phyloP scores from a whole-genome alignment of 129 eudicot genomes.

The Ambrosia trifida region DNA sequence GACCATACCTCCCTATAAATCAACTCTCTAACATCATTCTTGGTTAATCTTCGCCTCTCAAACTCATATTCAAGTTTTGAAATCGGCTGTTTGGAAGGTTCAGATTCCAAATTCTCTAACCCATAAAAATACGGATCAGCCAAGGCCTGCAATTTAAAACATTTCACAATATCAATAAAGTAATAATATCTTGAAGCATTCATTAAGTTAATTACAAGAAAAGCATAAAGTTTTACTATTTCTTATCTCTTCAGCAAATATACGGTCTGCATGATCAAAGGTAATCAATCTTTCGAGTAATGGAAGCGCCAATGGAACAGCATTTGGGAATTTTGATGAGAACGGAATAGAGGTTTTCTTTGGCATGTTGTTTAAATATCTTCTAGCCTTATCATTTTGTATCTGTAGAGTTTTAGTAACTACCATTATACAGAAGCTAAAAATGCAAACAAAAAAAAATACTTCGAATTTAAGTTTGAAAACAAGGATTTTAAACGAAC shows the following conservation, averaged over 20 bases:
- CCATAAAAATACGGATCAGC: too few relatives aligned
- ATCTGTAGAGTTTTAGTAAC: conserved; percentile 51
- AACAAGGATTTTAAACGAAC: conserved; percentile 43
- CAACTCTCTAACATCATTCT: conserved; percentile 84
- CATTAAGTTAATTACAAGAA: not conserved
- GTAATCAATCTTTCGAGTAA: conserved; percentile 79
- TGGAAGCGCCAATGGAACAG: conserved; percentile 81
- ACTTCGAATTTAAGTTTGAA: not conserved
- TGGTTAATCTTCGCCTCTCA: conserved; percentile 74
- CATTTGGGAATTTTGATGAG: conserved; percentile 68
- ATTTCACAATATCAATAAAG: too few relatives aligned
- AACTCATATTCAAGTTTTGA: conserved; percentile 69
- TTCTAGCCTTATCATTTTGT: conserved; percentile 84
- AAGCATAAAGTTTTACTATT: conserved; percentile 33
- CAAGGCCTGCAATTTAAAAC: too few relatives aligned
- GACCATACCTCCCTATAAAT: conserved; percentile 87
- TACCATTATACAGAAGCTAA: not conserved
- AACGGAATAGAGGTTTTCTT: conserved; percentile 69
- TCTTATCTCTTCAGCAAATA: conserved; percentile 85
- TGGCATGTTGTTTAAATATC: conserved; percentile 66
- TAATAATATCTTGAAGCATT: too few relatives aligned
- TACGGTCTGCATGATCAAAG: conserved; percentile 82
- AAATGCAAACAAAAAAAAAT: not conserved
- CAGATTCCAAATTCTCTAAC: too few relatives aligned
- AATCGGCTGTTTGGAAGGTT: too few relatives aligned